These are phyloP conservation scores for Acanthamoeba royreba DNA, from an alignment of 208 protist species.

Conservation along the genomic window DNA sequence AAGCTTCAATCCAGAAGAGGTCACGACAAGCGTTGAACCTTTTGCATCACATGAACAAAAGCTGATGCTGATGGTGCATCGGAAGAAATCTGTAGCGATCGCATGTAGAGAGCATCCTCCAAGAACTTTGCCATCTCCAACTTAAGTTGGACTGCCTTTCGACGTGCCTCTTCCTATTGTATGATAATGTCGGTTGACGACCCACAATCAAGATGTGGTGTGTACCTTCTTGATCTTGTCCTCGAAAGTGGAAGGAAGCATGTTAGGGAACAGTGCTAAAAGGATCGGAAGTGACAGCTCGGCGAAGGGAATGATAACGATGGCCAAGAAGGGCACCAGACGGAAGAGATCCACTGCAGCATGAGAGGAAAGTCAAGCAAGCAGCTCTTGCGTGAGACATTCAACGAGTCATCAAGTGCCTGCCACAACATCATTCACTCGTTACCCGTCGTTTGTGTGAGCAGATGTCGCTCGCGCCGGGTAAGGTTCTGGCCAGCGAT, in stretches of 20 bases:
- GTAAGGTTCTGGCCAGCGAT: background rate
- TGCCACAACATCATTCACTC: no score
- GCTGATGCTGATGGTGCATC: conserved; percentile 36
- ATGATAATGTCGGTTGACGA: no score
- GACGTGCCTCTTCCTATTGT: conserved; percentile 50
- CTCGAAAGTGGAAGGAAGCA: conserved; percentile 95
- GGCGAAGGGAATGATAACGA: conserved; percentile 94
- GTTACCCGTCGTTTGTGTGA: background rate
- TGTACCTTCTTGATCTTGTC: conserved; percentile 59
- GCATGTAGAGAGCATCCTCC: conserved; percentile 55
- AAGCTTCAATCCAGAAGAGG: background rate
- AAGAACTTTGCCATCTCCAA: conserved; percentile 69
- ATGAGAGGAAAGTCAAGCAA: no score
- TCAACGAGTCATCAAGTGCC: no score
- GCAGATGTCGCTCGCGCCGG: background rate
- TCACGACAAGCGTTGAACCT: background rate
- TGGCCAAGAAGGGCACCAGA: conserved; percentile 95
- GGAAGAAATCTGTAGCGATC: background rate
- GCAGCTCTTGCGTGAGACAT: no score
- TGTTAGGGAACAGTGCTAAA: conserved; percentile 94
- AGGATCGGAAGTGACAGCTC: conserved; percentile 93
- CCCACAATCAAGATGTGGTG: no score
- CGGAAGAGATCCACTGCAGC: conserved; percentile 92
- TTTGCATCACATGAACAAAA: conserved; percentile 64
- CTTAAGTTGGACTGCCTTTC: conserved; percentile 41